These are phyloP conservation scores for Populus ilicifolia DNA, from an alignment of 345 rosid genomes.

Conservation along the genomic window DNA sequence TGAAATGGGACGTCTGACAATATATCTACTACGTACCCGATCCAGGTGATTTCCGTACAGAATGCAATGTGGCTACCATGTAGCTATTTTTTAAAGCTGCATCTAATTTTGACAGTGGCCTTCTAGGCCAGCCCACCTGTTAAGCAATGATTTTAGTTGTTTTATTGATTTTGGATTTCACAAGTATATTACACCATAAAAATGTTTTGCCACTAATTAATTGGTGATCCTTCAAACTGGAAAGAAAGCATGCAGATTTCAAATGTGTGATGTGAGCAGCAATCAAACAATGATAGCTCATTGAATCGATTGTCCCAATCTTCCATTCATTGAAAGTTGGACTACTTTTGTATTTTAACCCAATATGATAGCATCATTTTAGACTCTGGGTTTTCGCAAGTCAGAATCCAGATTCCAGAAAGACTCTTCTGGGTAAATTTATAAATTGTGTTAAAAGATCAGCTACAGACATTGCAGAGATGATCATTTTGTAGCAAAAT, in stretches of 20 bases:
- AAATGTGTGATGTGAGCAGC: not conserved
- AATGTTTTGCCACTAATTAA: not conserved
- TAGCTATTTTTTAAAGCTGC: conserved; percentile 92
- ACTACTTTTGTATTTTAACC: not conserved
- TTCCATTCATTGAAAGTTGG: not conserved
- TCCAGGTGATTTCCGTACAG: conserved; percentile 48
- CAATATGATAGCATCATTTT: not conserved
- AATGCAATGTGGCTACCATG: conserved; percentile 89
- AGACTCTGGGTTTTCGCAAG: not conserved
- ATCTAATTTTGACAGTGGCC: conserved; percentile 80
- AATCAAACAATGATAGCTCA: not conserved
- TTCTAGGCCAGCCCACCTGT: conserved; percentile 96
- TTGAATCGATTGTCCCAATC: not conserved
- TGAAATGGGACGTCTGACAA: not conserved
- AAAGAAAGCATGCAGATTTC: not conserved
- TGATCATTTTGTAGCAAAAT: not conserved
- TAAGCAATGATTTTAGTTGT: not conserved
- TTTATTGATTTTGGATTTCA: too few species aligned
- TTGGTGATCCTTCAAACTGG: not conserved
- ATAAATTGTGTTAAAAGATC: not conserved
- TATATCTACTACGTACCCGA: conserved; percentile 47
- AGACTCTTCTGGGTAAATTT: too few species aligned
- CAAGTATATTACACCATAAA: not conserved
- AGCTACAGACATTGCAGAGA: not conserved
- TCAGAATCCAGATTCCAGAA: not conserved